phyloP scores from a whole-genome alignment of 1,139 yeast genomes.

The Taphrina betulina region DNA sequence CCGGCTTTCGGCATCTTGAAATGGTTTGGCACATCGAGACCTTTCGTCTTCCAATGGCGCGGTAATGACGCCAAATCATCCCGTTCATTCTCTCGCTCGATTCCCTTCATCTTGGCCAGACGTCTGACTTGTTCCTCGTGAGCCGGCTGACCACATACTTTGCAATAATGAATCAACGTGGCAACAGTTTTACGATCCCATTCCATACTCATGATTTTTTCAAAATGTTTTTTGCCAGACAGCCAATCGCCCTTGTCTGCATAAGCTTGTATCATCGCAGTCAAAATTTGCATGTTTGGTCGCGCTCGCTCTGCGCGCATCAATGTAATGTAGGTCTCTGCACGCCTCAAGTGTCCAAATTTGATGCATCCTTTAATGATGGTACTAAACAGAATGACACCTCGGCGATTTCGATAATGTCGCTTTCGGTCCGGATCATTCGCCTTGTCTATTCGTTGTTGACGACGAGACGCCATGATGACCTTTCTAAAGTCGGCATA shows the following conservation, averaged over 20 bases:
- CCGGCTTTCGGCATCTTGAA: constrained; percentile 9
- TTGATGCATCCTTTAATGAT: constrained; percentile 24
- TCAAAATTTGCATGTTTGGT: constrained; percentile 16
- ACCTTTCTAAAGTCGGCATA: constrained; percentile 32
- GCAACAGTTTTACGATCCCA: constrained; percentile 25
- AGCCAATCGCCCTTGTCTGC: constrained; percentile 8
- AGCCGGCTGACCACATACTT: neutral
- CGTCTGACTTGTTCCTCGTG: constrained; percentile 7
- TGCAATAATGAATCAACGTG: constrained; percentile 14
- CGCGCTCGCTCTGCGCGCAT: constrained; percentile 16
- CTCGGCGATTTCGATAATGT: constrained; percentile 17
- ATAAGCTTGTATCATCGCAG: constrained; percentile 22
- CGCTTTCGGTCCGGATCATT: constrained; percentile 10
- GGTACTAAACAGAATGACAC: constrained; percentile 14
- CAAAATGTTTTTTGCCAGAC: constrained; percentile 2
- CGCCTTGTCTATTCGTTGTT: constrained; percentile 4
- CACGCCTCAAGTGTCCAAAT: constrained; percentile 13
- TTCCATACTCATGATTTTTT: neutral
- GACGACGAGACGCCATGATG: constrained; percentile 29
- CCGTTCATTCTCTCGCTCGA: neutral
- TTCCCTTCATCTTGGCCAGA: constrained; percentile 16
- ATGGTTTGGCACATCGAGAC: constrained; percentile 27
- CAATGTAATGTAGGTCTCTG: constrained; percentile 14
- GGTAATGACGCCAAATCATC: constrained; percentile 14
- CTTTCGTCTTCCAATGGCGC: constrained; percentile 23